phyloP scores from a whole-genome alignment of 495 filamentous ascomycete species.

The Aspergillus heteromorphus region DNA sequence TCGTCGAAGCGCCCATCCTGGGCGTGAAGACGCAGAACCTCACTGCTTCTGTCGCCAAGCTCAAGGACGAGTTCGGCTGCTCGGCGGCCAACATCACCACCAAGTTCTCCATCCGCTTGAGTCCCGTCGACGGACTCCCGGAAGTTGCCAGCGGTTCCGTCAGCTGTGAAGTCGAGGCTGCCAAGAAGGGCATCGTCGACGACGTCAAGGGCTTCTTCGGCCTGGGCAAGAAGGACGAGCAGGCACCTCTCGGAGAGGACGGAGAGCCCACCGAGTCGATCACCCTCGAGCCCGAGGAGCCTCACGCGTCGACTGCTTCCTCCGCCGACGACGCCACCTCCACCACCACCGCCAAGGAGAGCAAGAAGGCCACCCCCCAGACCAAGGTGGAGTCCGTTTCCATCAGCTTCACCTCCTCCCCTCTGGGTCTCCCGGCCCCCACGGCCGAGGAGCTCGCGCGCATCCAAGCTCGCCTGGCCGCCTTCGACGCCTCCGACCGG shows the following conservation, averaged over 20 bases:
- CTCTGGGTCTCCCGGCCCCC: slow-evolving; percentile 52
- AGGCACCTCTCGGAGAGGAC: slow-evolving; percentile 68
- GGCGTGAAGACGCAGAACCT: slow-evolving; percentile 72
- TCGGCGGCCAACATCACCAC: slow-evolving; percentile 69
- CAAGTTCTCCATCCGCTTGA: slow-evolving; percentile 70
- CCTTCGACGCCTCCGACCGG: slow-evolving; percentile 79
- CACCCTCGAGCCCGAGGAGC: slow-evolving; percentile 44
- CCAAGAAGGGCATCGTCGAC: slow-evolving; percentile 80
- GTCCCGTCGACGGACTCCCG: slow-evolving; percentile 71
- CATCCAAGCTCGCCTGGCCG: slow-evolving; percentile 66
- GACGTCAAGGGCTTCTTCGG: slow-evolving; percentile 94
- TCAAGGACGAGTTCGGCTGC: slow-evolving; percentile 74
- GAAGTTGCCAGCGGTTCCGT: slow-evolving; percentile 69
- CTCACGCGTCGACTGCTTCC: slow-evolving; percentile 41
- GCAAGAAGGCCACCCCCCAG: slow-evolving; percentile 43
- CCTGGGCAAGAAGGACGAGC: slow-evolving; percentile 80
- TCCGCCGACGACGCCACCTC: slow-evolving; percentile 40
- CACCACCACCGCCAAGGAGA: slow-evolving; percentile 43
- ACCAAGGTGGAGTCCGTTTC: slow-evolving; percentile 68
- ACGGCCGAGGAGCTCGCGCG: slow-evolving; percentile 55
- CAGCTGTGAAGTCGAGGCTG: slow-evolving; percentile 73
- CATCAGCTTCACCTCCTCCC: slow-evolving; percentile 56
- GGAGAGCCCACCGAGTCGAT: slow-evolving; percentile 42
- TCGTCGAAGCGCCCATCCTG: slow-evolving; percentile 47
- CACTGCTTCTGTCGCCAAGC: slow-evolving; percentile 68